Base-by-base conservation (phyloP, 176 grass and related monocot species). In the Triticum dicoccoides region DNA sequence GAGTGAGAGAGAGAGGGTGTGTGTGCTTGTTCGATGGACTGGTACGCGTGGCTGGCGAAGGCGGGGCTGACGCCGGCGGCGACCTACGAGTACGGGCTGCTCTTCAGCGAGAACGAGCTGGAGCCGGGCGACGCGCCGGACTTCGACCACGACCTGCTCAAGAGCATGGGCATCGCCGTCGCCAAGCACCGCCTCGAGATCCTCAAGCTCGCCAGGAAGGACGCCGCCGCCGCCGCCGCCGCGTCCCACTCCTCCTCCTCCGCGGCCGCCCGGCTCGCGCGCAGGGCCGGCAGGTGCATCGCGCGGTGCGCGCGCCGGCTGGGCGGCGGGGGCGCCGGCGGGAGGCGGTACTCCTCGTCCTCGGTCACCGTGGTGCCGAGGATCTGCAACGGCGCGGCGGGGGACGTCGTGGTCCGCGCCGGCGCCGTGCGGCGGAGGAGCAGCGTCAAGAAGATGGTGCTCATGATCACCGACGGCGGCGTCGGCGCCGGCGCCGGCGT, bases 141-240 rank as follows among this genome's bases (percentile, higher is more conserved):
- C 80, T 97, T 97, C 86, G 90, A 97, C 83, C 95, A 97, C 76
- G 95, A 97, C 85, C 91, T 97, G 75, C 92, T 97, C 78, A 93
- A 92, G 87, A 97, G 95, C 92, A 97, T 97, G 95, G 95, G 95
- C 72, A 90, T 97, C 86, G 87, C 86, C 83, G 62, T 94, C 25
- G 95, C 95, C 73, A 97, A 97, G 89, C 95, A 97, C 92, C 84
- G 95, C 41, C 90, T 97, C 21, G 86, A 97, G 69, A 90, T 90
- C 67, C 91, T 93, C 83, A 90, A 90, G 86, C 79, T 91, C 11
- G 86, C 88, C 61, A 83, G 7, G 73, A 90, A 90, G 69, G 66
- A 65, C 68, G 41, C 30, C 29, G 20, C 44, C 1, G 12, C 47
- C 2, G n/a, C 9, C 8, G 23, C 0, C 42, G 38, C 1, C 25